Evolutionary conservation across 371 early-diverging fungal genomes (phyloP).

Genomic region (Parasitella parasitica): DNA sequence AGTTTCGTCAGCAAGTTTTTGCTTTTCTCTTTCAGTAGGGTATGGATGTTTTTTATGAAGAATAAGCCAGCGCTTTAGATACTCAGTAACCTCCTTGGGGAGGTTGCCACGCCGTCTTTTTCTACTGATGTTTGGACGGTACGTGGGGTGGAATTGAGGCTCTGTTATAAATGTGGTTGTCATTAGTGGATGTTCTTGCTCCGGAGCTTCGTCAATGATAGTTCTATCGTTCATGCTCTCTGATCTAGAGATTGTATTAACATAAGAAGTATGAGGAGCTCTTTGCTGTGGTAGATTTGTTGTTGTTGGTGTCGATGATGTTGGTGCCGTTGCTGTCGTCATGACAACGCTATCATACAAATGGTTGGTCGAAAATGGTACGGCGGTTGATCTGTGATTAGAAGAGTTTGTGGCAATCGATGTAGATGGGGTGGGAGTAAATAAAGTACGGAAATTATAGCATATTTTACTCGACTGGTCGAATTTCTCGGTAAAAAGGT

Average conservation of each 20-base stretch:
- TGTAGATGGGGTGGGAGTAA: neutral
- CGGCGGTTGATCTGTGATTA: neutral
- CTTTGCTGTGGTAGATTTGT: neutral
- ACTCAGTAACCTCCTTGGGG: slow-evolving; percentile 64
- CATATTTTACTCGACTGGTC: neutral
- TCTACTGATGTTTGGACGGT: slow-evolving; percentile 8
- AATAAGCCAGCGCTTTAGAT: slow-evolving; percentile 73
- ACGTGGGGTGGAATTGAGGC: slow-evolving; percentile 11
- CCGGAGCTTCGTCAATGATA: neutral
- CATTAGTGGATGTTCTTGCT: neutral
- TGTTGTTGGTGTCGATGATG: neutral
- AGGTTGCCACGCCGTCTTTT: slow-evolving; percentile 61
- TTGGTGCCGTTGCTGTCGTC: neutral
- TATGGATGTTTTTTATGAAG: slow-evolving; percentile 81
- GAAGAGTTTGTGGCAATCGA: neutral
- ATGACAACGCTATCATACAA: neutral
- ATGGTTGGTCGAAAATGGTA: too few species aligned
- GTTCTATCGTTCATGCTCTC: neutral
- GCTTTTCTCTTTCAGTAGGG: slow-evolving; percentile 80
- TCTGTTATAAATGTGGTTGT: slow-evolving; percentile 11
- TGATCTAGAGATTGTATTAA: neutral
- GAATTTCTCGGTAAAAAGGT: neutral
- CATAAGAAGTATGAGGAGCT: neutral
- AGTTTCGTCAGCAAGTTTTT: slow-evolving; percentile 60
- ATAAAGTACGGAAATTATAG: neutral